Percentiles rank a stretch among this genome's conserved stretches.
Conservation (phyloP, 345 rosid genomes). For the Lepidium sativum region DNA sequence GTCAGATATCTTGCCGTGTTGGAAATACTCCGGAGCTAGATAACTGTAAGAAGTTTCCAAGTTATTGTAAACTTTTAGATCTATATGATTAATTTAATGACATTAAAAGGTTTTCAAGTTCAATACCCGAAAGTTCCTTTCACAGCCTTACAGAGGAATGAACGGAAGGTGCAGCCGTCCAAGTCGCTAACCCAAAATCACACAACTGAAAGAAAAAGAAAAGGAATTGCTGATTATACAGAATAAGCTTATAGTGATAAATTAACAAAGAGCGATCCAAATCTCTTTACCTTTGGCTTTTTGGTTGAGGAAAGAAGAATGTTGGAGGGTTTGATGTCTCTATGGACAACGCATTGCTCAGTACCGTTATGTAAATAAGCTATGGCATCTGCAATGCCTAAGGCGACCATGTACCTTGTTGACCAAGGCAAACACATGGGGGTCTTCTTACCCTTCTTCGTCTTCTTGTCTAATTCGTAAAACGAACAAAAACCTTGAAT, state of each 20-base stretch:
- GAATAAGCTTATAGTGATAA: background rate
- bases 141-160: constrained; percentile 92
- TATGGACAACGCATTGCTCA: constrained; percentile 83
- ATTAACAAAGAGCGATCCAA: background rate
- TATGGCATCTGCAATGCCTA: constrained; percentile 77
- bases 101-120: background rate
- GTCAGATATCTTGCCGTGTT: constrained; percentile 90
- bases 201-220: constrained; percentile 48
- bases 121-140: constrained; percentile 95
- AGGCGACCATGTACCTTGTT: constrained; percentile 69
- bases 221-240: background rate
- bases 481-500: background rate
- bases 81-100: background rate
- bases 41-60: constrained; percentile 39
- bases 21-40: constrained; percentile 95
- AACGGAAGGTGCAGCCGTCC: constrained; percentile 90
- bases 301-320: constrained; percentile 88
- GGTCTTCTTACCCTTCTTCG: constrained; percentile 43
- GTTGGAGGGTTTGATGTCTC: constrained; percentile 93
- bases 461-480: constrained; percentile 52
- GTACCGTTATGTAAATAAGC: constrained; percentile 77
- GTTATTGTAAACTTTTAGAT: background rate
- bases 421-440: constrained; percentile 51
- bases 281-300: constrained; percentile 50
- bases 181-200: constrained; percentile 90